Base-by-base conservation (phyloP, 1,284 basidiomycete genomes). In the Coniferiporia sulphurascens region DNA sequence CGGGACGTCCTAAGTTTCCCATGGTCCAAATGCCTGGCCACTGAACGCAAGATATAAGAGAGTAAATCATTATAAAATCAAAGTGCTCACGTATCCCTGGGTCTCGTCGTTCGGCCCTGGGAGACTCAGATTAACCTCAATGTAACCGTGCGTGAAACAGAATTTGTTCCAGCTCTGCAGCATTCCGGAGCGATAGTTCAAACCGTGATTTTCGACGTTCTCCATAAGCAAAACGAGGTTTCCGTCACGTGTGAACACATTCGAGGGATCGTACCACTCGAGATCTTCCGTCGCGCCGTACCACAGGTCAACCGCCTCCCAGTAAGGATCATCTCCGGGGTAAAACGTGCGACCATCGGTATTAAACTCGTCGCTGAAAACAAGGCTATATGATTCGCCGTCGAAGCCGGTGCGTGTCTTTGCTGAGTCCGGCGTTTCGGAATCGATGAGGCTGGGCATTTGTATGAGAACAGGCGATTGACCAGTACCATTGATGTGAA, bases 311-410 rank as follows among this genome's bases (percentile, higher is more conserved):
- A 74, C 78, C 2, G 87, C 87, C 69, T 89, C 86, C 87, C 88
- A 91, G 69, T 77, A 87, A 0, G 86, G 84, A 63, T 89, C 86
- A 68, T 87, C 83, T n/a, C 83, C 74, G 2, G 82, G 80, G 66
- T 81, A 85, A 69, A 89, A 90, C 1, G 85, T 80, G 56, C 89
- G 77, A 45, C 87, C 89, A n/a, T 84, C 81, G 2, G 62, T 66
- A 49, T 92, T 83, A 72, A 95, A 95, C 72, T 95, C 93, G 75
- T 96, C 93, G 0, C 84, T 89, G 68, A 93, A 92, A 6, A 87
- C 83, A 52, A 87, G 75, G 51, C 77, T 55, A 74, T 72, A 77
- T 17, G 77, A 67, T 22, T 81, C 62, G 2, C 84, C 84, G 66
- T 91, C 89, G 62, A 78, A 86, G 0, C 89, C 89, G 1, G 73